A percentile compares a stretch with the other conserved stretches of the same genome.
phyloP scores from a whole-genome alignment of 2,329 filamentous ascomycete species.

The Colletotrichum theobromicola region DNA sequence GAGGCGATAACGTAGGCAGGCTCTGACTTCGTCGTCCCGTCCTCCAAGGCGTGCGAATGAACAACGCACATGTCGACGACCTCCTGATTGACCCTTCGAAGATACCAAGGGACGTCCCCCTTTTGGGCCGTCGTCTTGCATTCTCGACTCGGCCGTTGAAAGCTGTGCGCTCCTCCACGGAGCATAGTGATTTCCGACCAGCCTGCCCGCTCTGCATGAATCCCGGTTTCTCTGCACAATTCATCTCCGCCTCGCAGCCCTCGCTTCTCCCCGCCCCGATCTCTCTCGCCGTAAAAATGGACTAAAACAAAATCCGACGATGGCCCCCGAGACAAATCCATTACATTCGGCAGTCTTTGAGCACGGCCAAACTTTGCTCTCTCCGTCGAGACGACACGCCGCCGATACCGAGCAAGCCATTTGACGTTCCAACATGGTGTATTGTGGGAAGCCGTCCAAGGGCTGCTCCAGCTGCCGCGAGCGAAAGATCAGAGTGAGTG shows the following conservation, averaged over 20 bases:
- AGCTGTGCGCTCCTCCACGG: background rate
- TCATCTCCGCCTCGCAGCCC: background rate
- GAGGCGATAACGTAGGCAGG: background rate
- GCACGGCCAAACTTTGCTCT: background rate
- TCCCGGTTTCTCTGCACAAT: background rate
- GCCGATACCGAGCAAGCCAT: background rate
- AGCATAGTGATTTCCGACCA: background rate
- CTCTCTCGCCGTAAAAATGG: background rate
- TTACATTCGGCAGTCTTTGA: background rate
- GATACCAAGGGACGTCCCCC: background rate
- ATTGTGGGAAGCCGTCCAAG: conserved; percentile 62
- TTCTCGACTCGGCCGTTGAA: background rate
- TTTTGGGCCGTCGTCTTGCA: background rate
- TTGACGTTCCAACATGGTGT: conserved; percentile 50
- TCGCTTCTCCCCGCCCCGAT: background rate
- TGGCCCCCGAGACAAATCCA: background rate
- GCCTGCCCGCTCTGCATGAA: background rate
- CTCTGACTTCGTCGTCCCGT: background rate
- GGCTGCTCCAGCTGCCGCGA: conserved; percentile 61
- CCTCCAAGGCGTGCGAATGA: background rate
- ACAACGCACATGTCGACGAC: background rate
- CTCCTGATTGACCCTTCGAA: background rate
- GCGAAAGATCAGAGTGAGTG: conserved; percentile 60
- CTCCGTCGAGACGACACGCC: background rate
- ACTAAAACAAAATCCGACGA: background rate